These are phyloP conservation scores for Chamaecyparis obtusa DNA, from an alignment of 75 land plant species.

Conservation along the genomic window DNA sequence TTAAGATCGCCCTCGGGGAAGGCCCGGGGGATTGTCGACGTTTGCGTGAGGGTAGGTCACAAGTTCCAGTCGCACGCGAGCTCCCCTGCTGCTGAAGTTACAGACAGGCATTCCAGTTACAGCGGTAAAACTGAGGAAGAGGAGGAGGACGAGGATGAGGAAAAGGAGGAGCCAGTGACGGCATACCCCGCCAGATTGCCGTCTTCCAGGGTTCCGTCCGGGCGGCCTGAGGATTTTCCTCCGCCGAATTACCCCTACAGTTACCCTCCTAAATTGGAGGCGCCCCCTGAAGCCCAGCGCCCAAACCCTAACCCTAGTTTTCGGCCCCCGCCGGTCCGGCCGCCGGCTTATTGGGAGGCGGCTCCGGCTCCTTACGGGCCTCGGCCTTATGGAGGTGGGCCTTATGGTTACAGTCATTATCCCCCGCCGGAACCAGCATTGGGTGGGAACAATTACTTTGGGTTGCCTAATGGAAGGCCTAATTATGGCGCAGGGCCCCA, in stretches of 20 bases:
- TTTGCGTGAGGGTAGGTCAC: conserved; percentile 34
- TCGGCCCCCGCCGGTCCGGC: background rate
- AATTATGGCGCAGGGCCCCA: background rate
- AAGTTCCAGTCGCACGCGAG: background rate
- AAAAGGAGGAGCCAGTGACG: conserved; percentile 14
- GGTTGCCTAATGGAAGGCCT: background rate
- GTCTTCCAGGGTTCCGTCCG: background rate
- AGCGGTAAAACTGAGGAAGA: background rate
- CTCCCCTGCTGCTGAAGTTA: background rate
- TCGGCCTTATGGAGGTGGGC: background rate
- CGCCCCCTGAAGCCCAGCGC: background rate
- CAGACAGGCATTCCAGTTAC: background rate
- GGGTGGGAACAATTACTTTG: background rate
- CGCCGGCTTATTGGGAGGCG: background rate
- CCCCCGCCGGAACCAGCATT: background rate
- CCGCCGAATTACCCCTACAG: conserved; percentile 11
- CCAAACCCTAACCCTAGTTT: background rate
- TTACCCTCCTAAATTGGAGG: background rate
- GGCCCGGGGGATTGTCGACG: conserved; percentile 50
- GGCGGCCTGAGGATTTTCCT: conserved; percentile 11
- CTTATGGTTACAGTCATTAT: background rate
- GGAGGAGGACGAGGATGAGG: background rate
- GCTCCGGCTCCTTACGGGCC: background rate
- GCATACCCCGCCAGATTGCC: conserved; percentile 9
- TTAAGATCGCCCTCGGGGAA: conserved; percentile 36